Percentiles rank a stretch among this genome's conserved stretches.
phyloP scores from a whole-genome alignment of 2,329 filamentous ascomycete species.

The Pyrenochaeta sp. region DNA sequence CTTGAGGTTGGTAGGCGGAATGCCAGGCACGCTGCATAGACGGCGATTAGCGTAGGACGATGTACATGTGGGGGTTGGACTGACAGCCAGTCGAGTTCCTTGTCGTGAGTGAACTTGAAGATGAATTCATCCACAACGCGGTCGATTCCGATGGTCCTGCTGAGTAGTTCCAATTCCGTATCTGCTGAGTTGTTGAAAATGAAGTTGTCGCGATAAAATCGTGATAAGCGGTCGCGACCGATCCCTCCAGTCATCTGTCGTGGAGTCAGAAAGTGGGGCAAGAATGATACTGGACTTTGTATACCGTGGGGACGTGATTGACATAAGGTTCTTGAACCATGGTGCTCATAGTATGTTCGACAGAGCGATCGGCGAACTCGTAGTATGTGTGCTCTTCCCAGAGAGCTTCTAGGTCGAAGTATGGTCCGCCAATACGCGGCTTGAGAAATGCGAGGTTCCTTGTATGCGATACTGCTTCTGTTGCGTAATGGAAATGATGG shows the following conservation, averaged over 20 bases:
- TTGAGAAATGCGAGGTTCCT: constrained; percentile 71
- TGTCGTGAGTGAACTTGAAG: constrained; percentile 31
- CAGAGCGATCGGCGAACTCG: constrained; percentile 72
- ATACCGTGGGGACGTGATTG: constrained; percentile 71
- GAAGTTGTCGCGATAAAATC: constrained; percentile 75
- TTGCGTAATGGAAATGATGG: constrained; percentile 50
- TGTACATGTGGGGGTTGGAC: constrained; percentile 1
- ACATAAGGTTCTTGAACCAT: constrained; percentile 82
- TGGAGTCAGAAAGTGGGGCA: not conserved
- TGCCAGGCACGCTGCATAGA: constrained; percentile 17
- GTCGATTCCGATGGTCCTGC: constrained; percentile 74
- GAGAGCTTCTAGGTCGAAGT: constrained; percentile 75
- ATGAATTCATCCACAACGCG: constrained; percentile 57
- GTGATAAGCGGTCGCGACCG: constrained; percentile 66
- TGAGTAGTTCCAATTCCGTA: constrained; percentile 71
- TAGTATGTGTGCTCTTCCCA: constrained; percentile 79
- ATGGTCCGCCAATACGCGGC: constrained; percentile 65
- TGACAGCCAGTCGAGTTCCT: constrained; percentile 40
- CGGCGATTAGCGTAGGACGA: constrained; percentile 39
- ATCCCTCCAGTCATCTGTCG: constrained; percentile 66
- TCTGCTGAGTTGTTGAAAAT: constrained; percentile 75
- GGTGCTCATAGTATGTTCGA: constrained; percentile 77
- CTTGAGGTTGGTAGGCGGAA: constrained; percentile 42
- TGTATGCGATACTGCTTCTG: constrained; percentile 69
- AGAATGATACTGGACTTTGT: not conserved